These are phyloP conservation scores for Bruguiera gymnorhiza DNA, from an alignment of 345 rosid genomes.

Conservation along the genomic window DNA sequence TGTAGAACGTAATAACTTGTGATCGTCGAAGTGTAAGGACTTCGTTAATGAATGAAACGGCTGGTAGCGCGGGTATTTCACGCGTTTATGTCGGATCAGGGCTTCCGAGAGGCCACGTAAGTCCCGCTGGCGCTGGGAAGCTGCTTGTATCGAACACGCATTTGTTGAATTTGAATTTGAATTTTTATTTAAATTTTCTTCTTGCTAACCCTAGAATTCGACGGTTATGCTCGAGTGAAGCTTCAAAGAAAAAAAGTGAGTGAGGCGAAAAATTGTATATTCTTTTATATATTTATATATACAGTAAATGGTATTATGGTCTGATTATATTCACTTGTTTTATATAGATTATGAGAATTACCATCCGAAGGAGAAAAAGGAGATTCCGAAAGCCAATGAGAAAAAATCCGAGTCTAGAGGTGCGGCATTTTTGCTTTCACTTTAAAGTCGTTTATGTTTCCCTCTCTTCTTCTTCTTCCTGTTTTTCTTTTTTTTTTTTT, in stretches of 20 bases:
- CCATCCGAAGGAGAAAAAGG: slow-evolving; percentile 41
- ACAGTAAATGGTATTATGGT: not conserved
- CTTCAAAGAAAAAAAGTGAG: slow-evolving; percentile 42
- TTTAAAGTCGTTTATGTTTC: not conserved
- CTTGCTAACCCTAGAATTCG: slow-evolving; percentile 36
- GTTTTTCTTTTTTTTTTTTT: too few relatives aligned
- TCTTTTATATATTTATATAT: not conserved
- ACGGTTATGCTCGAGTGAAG: slow-evolving; percentile 30
- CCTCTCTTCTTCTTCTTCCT: too few relatives aligned
- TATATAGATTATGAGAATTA: slow-evolving; percentile 39
- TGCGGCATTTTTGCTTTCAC: not conserved
- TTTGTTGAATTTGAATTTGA: slow-evolving; percentile 26
- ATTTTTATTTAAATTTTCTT: slow-evolving; percentile 11
- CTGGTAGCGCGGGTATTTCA: slow-evolving; percentile 16
- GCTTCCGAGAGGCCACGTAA: slow-evolving; percentile 28
- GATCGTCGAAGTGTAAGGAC: slow-evolving; percentile 14
- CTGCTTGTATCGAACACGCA: slow-evolving; percentile 19
- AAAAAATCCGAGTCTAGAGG: slow-evolving; percentile 36
- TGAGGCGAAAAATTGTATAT: not conserved
- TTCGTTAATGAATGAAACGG: slow-evolving; percentile 6
- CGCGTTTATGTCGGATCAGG: slow-evolving; percentile 25
- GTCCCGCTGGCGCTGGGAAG: slow-evolving; percentile 32
- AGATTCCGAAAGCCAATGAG: slow-evolving; percentile 30
- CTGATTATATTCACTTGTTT: not conserved
- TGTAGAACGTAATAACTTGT: slow-evolving; percentile 21